These are phyloP conservation scores for Ostreobium quekettii DNA, from an alignment of 139 green algal genomes.

Conservation along the genomic window DNA sequence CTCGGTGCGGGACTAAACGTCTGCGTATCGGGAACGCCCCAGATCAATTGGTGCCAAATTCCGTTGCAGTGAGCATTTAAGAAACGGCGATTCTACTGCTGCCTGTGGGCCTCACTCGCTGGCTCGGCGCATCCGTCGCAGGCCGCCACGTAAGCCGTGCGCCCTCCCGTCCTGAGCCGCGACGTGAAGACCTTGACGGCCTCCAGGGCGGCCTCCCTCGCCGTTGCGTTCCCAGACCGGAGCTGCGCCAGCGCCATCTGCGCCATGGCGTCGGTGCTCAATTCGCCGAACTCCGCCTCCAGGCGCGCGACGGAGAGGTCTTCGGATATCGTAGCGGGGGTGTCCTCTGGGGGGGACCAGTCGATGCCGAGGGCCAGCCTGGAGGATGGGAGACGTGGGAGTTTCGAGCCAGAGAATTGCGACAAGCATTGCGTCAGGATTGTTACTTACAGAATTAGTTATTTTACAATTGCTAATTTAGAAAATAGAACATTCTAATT, in stretches of 20 bases:
- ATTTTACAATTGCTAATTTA: too few species aligned
- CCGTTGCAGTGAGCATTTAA: too few species aligned
- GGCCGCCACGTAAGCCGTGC: constrained; percentile 6
- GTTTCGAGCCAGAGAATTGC: too few species aligned
- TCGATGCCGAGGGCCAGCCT: background rate
- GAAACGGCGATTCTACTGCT: too few species aligned
- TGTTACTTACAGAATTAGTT: too few species aligned
- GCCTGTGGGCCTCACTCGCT: background rate
- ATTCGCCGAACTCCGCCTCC: background rate
- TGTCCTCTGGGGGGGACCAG: background rate
- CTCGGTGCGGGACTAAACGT: too few species aligned
- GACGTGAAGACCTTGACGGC: constrained; percentile 1
- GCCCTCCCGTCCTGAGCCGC: background rate
- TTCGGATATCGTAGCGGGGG: background rate
- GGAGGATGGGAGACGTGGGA: too few species aligned
- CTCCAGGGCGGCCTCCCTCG: background rate
- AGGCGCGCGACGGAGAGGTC: constrained; percentile 1
- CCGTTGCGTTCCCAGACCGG: background rate
- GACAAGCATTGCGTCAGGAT: too few species aligned
- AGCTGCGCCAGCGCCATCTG: background rate
- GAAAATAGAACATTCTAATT: too few species aligned
- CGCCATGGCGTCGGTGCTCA: background rate
- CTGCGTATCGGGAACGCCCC: too few species aligned
- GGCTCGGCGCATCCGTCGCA: background rate
- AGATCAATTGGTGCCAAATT: too few species aligned